Base-by-base conservation (phyloP, 2,329 filamentous ascomycete species). In the Calonectria montana region DNA sequence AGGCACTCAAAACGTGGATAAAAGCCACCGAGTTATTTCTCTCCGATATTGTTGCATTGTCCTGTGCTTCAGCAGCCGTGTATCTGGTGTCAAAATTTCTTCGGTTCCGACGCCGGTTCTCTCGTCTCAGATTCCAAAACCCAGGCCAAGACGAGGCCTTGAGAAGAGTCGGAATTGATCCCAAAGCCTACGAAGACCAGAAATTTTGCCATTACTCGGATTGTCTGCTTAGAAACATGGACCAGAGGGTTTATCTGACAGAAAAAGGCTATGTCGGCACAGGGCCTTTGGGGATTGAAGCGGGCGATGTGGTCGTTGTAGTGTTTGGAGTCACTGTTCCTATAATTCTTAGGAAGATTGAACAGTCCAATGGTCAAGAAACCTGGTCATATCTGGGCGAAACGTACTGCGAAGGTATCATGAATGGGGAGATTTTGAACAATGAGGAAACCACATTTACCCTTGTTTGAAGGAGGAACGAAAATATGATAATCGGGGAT, bases 391-490 rank as follows among this genome's bases (percentile, higher is more conserved):
- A 81, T 62, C 15, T 82, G 2, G 81, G 81, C 2, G 81, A 81
- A 69, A 76, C 77, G 2, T 84, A 82, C 57, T 82, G 81, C 41
- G 81, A 82, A 21, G 81, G 81, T 3, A 62, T 83, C 18, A 83
- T 83, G 81, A 67, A 82, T 16, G 82, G 81, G 1, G 80, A 83
- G 70, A 65, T 77, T 16, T 61, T 80, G 67, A 29, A 48, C 8
- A 7, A n/a, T 1, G 53, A 68, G 6, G 64, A 59, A 7, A 41
- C 45, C 6, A 31, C 29, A 8, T 71, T 73, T n/a, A 48, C 57
- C 8, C 55, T 73, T 55, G 6, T 64, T 41, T 73, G 50, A 73
- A 45, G 4, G 9, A 18, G 10, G 13, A 39, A 2, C 4, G 4
- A 16, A 29, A 2, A 29, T 16, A n/a, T 37, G 2, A 16, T 16